Conservation (phyloP, 179 eudicot genomes). For the Carnegiea gigantea region DNA sequence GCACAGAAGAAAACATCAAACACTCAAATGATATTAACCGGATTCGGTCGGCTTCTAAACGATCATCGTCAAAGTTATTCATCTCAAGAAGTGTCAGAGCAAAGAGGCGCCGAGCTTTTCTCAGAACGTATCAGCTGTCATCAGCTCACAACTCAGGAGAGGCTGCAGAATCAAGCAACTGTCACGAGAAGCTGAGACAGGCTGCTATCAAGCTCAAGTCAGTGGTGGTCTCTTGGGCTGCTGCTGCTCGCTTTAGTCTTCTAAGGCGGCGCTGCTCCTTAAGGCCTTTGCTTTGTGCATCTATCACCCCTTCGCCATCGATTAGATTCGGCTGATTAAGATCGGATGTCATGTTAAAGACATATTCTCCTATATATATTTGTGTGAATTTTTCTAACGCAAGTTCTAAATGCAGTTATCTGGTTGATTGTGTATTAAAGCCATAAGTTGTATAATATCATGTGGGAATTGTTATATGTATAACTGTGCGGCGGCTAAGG, state of each 20-base stretch:
- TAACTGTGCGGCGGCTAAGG: too few species aligned
- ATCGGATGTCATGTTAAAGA: too few species aligned
- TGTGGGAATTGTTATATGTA: too few species aligned
- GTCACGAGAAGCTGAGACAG: slow-evolving; percentile 26
- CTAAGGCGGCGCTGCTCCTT: slow-evolving; percentile 16
- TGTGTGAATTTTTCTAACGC: too few species aligned
- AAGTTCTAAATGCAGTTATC: too few species aligned
- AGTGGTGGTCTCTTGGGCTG: slow-evolving; percentile 1
- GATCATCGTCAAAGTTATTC: slow-evolving; percentile 18
- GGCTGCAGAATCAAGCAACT: slow-evolving; percentile 2
- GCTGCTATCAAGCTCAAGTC: slow-evolving; percentile 18
- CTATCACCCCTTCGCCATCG: not conserved
- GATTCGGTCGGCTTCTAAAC: slow-evolving; percentile 6
- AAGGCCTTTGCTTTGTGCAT: slow-evolving; percentile 17
- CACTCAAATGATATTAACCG: not conserved
- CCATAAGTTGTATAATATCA: too few species aligned
- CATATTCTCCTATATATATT: too few species aligned
- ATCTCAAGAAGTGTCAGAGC: slow-evolving; percentile 43
- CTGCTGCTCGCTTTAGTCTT: slow-evolving; percentile 12
- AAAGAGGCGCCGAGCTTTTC: slow-evolving; percentile 43
- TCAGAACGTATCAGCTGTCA: slow-evolving; percentile 43
- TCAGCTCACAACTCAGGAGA: slow-evolving; percentile 13
- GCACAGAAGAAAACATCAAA: not conserved
- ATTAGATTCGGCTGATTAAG: slow-evolving; percentile 10
- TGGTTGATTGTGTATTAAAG: too few species aligned